These are phyloP conservation scores for Furcasterigmium sp. DNA, from an alignment of 2,329 filamentous ascomycete species.

Conservation along the genomic window DNA sequence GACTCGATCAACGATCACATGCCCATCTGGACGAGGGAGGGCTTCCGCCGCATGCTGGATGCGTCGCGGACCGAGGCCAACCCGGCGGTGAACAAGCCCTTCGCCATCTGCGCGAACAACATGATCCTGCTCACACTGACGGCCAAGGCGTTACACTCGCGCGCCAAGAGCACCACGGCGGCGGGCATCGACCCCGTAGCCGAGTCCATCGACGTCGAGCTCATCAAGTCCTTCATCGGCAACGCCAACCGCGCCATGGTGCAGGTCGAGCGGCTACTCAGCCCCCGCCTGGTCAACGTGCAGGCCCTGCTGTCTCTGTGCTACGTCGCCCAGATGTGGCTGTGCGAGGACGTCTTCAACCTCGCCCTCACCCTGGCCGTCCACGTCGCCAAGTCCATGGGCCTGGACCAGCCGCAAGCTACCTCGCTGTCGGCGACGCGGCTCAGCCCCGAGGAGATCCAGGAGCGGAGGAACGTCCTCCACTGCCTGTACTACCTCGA, in stretches of 20 bases:
- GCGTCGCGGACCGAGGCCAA: not conserved
- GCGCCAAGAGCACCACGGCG: not conserved
- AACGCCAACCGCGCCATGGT: constrained; percentile 2
- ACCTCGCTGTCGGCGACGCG: not conserved
- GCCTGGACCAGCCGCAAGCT: not conserved
- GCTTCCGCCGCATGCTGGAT: constrained; percentile 1
- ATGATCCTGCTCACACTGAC: constrained; percentile 1
- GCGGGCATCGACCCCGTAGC: not conserved
- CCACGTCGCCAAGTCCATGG: constrained; percentile 3
- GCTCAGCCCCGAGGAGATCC: not conserved
- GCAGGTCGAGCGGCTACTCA: not conserved
- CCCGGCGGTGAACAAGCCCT: not conserved
- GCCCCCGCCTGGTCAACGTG: constrained; percentile 1
- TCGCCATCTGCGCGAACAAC: constrained; percentile 3
- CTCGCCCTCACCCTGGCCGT: constrained; percentile 1
- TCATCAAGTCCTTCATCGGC: constrained; percentile 1
- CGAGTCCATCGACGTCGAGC: constrained; percentile 2
- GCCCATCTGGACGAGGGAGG: constrained; percentile 1
- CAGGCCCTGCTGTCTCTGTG: constrained; percentile 1
- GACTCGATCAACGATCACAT: constrained; percentile 1
- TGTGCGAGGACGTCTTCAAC: constrained; percentile 1
- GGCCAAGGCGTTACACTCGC: constrained; percentile 1
- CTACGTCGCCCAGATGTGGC: constrained; percentile 1
- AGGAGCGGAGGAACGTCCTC: constrained; percentile 1
- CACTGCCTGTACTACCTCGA: constrained; percentile 2